Evolutionary conservation across 495 filamentous ascomycete genomes (phyloP), one percentile per base, ranked within the genome.

Genomic region (Arthonia radiata): DNA sequence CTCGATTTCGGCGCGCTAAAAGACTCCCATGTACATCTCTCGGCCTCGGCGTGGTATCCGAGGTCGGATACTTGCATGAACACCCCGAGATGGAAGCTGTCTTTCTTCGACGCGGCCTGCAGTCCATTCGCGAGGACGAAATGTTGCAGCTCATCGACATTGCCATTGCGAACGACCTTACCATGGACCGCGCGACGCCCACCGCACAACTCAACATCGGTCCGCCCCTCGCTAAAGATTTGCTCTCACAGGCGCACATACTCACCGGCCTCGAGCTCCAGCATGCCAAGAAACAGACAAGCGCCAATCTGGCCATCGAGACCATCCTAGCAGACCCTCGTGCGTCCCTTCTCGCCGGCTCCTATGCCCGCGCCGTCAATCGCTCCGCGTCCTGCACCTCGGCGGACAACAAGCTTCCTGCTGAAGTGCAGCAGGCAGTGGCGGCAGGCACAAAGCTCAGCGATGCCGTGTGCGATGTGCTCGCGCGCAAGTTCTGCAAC

Each of bases 91-190:
- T 55, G 6, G 49, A 54, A 28, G 38, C 29, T 1, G 22, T 39
- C 0, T 41, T 56, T 12, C 24, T 3, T 26, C 34, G 46, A 0
- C 41, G 16, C 15, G 42, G 31, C 3, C 46, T 55, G 34, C 50
- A 57, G 29, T 47, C 44, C 12, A 47, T 57, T 31, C 43, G 49
- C 24, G 53, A 53, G 27, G 25, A 38, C 3, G 33, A 48, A 2
- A 21, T 53, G 11, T 37, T 53, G 2, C 26, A 35, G 7, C 27
- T 30, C 0, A 44, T 55, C 23, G 50, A 54, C 25, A 30, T 30
- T 1, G 43, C 44, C 12, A 44, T 50, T 22, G 26, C 32, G 17
- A 27, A 19, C 18, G 13, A 23, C 9, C 15, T 26, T 12, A 19
- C 13, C 13, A 31, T 37, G 18, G 30, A 41, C 21, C n/a, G 22